Percentiles rank a stretch among this genome's conserved stretches.
These are phyloP conservation scores for Bertia moriformis DNA, from an alignment of 2,329 filamentous ascomycete species.

Conservation along the genomic window DNA sequence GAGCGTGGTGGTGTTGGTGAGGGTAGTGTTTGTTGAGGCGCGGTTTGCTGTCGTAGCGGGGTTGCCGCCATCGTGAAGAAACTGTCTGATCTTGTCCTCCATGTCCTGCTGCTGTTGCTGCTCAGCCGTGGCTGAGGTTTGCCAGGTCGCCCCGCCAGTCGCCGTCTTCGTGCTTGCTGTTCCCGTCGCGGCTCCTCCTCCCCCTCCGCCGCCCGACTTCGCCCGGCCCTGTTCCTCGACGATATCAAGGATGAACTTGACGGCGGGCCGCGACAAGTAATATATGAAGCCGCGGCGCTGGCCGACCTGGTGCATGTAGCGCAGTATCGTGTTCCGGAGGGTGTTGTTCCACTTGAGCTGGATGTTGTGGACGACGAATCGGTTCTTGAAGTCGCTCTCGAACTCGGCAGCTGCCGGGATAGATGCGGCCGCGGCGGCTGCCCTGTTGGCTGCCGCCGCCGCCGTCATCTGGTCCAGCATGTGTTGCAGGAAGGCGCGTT, in stretches of 20 bases:
- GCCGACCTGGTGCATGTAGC: slow-evolving; percentile 93
- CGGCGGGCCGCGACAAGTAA: slow-evolving; percentile 85
- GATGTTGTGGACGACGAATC: slow-evolving; percentile 94
- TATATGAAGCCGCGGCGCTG: slow-evolving; percentile 94
- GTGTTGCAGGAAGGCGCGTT: slow-evolving; percentile 39
- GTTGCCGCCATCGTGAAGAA: slow-evolving; percentile 70
- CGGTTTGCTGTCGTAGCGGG: slow-evolving; percentile 43
- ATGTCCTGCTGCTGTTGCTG: too few relatives aligned
- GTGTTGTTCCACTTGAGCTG: slow-evolving; percentile 98
- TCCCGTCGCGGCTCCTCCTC: background rate
- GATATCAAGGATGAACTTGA: slow-evolving; percentile 96
- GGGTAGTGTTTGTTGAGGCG: too few relatives aligned
- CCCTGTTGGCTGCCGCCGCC: slow-evolving; percentile 11
- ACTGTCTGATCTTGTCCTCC: slow-evolving; percentile 71
- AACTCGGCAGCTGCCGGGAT: slow-evolving; percentile 64
- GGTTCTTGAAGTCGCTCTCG: slow-evolving; percentile 90
- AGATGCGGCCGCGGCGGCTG: slow-evolving; percentile 44
- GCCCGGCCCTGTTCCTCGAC: slow-evolving; percentile 82
- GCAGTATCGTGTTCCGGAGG: slow-evolving; percentile 84
- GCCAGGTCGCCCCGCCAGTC: background rate
- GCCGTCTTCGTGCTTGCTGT: background rate
- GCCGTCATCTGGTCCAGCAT: slow-evolving; percentile 36
- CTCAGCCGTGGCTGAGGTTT: too few relatives aligned
- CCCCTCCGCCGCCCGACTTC: slow-evolving; percentile 22
- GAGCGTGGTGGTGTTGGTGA: slow-evolving; percentile 17